These are phyloP conservation scores for Ceratobasidium sp. DNA, from an alignment of 1,284 basidiomycete species.

Conservation along the genomic window DNA sequence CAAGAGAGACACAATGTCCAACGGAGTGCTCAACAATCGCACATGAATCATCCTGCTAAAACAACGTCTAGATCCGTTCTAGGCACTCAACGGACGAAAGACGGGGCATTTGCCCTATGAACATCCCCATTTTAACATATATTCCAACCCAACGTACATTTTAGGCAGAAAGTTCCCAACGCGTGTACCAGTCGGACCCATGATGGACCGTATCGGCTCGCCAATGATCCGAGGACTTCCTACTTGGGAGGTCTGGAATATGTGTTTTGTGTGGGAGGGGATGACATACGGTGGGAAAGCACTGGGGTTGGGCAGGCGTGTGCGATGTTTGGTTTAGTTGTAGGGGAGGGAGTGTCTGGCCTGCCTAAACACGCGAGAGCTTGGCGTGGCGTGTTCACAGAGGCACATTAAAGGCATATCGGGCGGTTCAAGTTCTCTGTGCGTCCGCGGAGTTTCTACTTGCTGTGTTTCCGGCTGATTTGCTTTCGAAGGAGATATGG, in stretches of 20 bases:
- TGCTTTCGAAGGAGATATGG: too few species aligned
- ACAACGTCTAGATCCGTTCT: too few species aligned
- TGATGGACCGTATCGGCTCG: too few species aligned
- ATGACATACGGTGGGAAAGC: slow-evolving; percentile 41
- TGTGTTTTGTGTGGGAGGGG: not conserved
- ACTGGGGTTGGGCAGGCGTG: not conserved
- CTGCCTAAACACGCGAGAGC: not conserved
- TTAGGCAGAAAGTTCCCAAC: slow-evolving; percentile 25
- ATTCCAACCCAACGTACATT: slow-evolving; percentile 5
- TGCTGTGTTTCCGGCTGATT: too few species aligned
- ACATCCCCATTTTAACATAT: not conserved
- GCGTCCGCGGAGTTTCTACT: too few species aligned
- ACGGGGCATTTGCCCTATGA: too few species aligned
- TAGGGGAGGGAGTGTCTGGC: not conserved
- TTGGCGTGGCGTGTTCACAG: too few species aligned
- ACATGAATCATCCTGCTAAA: too few species aligned
- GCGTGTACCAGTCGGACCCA: slow-evolving; percentile 18
- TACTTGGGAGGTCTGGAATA: slow-evolving; percentile 3
- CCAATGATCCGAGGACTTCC: slow-evolving; percentile 38
- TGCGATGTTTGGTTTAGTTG: not conserved
- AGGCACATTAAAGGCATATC: too few species aligned
- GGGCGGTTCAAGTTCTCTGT: too few species aligned
- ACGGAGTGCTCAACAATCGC: slow-evolving; percentile 23
- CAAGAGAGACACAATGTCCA: not conserved
- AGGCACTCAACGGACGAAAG: too few species aligned